A percentile compares a stretch with the other conserved stretches of the same genome.
Conservation (phyloP, 805 yeast genomes). For the Metahyphopichia silvanorum region DNA sequence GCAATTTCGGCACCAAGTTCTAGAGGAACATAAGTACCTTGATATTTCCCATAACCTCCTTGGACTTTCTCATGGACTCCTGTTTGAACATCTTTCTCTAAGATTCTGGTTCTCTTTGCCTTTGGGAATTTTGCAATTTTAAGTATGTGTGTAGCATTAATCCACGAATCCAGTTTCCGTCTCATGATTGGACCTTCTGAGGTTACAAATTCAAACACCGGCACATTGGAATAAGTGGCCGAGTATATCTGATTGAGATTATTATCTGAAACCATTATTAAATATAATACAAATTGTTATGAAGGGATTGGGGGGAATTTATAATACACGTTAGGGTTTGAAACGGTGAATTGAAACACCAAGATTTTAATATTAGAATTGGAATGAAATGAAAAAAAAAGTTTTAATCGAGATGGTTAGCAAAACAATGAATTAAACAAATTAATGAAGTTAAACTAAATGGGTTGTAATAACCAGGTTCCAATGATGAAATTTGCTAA, state of each 20-base stretch:
- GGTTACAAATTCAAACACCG: constrained; percentile 63
- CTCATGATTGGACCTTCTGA: constrained; percentile 72
- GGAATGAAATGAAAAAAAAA: too few species aligned
- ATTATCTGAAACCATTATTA: background rate
- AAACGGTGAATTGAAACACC: too few species aligned
- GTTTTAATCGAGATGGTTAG: too few species aligned
- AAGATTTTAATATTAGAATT: too few species aligned
- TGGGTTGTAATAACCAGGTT: too few species aligned
- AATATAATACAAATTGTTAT: too few species aligned
- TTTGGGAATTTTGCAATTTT: constrained; percentile 68
- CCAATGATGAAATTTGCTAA: too few species aligned
- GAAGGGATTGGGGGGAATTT: too few species aligned
- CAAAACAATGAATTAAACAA: too few species aligned
- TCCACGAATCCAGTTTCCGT: constrained; percentile 57
- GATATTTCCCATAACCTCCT: constrained; percentile 73
- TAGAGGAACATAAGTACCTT: constrained; percentile 45
- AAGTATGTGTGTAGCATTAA: constrained; percentile 71
- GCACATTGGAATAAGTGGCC: constrained; percentile 74
- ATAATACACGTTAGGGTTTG: too few species aligned
- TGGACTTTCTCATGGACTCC: constrained; percentile 70
- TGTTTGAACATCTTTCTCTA: constrained; percentile 60
- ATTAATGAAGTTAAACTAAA: too few species aligned
- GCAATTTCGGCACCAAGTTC: constrained; percentile 40
- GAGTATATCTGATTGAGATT: constrained; percentile 50
- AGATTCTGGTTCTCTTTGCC: constrained; percentile 57